These are phyloP conservation scores for Russula earlei DNA, from an alignment of 768 basidiomycete species.

Conservation along the genomic window DNA sequence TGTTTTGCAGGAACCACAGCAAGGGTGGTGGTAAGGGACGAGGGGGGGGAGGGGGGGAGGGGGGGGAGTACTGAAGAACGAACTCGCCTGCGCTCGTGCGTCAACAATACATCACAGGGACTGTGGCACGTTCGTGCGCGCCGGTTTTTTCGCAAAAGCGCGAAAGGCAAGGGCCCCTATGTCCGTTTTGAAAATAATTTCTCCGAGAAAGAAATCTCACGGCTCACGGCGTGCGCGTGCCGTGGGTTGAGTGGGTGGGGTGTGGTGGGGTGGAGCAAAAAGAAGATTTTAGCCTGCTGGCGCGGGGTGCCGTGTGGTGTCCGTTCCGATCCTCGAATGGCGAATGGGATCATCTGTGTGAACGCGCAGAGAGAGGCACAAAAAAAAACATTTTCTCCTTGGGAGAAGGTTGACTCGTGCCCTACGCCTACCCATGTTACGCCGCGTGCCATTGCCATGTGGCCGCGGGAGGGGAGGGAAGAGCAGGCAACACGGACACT, in stretches of 20 bases:
- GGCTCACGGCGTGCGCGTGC: neutral
- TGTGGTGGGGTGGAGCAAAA: neutral
- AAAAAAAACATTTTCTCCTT: too few relatives aligned
- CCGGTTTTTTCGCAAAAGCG: too few relatives aligned
- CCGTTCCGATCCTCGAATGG: neutral
- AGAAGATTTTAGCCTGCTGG: neutral
- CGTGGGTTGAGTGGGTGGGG: neutral
- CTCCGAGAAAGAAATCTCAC: neutral
- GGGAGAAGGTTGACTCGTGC: too few relatives aligned
- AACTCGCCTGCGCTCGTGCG: neutral
- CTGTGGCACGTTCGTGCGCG: neutral
- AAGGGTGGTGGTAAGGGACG: neutral
- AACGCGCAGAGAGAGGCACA: neutral
- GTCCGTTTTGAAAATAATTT: neutral
- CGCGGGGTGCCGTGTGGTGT: neutral
- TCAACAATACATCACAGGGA: constrained; percentile 4
- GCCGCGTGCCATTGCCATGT: neutral
- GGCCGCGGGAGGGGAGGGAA: neutral
- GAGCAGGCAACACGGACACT: too few relatives aligned
- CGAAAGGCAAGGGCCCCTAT: neutral
- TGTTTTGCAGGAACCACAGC: neutral
- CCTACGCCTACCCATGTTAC: too few relatives aligned
- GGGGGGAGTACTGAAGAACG: too few relatives aligned
- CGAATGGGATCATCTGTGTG: too few relatives aligned
- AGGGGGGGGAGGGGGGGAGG: too few relatives aligned